A percentile compares a stretch with the other conserved stretches of the same genome.
Conservation (phyloP, 1,284 basidiomycete species). For the Boletus calvinii region DNA sequence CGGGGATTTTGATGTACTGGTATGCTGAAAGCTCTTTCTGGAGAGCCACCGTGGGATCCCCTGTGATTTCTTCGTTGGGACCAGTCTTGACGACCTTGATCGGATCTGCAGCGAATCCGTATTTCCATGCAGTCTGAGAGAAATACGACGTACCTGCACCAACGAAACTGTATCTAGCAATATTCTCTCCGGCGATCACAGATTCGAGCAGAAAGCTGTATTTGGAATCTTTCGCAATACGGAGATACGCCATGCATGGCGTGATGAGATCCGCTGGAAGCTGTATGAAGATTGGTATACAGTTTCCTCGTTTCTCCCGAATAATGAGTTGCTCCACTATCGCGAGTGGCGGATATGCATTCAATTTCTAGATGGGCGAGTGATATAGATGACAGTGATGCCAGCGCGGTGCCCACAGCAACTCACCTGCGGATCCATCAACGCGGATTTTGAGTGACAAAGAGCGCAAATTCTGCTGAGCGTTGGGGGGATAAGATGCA, state of each 20-base stretch:
- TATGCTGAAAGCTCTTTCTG: constrained; percentile 87
- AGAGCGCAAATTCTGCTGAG: not conserved
- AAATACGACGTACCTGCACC: constrained; percentile 74
- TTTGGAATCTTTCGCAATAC: constrained; percentile 88
- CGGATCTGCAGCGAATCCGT: constrained; percentile 62
- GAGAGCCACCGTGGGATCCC: constrained; percentile 85
- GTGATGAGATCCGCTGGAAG: constrained; percentile 96
- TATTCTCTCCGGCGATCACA: constrained; percentile 86
- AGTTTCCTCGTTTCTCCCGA: constrained; percentile 82
- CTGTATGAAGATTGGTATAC: constrained; percentile 89
- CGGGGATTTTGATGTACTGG: constrained; percentile 88
- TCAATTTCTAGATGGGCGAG: constrained; percentile 50
- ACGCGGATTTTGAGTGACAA: not conserved
- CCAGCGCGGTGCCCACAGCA: not conserved
- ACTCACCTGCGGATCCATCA: constrained; percentile 63
- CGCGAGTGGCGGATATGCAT: constrained; percentile 65
- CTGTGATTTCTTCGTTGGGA: constrained; percentile 75
- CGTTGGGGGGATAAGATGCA: not conserved
- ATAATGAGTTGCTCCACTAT: constrained; percentile 72
- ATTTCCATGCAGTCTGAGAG: not conserved
- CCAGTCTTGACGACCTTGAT: constrained; percentile 91
- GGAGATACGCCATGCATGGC: constrained; percentile 95
- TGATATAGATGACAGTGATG: constrained; percentile 3
- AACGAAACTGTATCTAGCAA: constrained; percentile 94
- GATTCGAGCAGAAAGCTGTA: constrained; percentile 94